Conservation (phyloP, 192 early-diverging fungal species). For the Backusella psychrophila region DNA sequence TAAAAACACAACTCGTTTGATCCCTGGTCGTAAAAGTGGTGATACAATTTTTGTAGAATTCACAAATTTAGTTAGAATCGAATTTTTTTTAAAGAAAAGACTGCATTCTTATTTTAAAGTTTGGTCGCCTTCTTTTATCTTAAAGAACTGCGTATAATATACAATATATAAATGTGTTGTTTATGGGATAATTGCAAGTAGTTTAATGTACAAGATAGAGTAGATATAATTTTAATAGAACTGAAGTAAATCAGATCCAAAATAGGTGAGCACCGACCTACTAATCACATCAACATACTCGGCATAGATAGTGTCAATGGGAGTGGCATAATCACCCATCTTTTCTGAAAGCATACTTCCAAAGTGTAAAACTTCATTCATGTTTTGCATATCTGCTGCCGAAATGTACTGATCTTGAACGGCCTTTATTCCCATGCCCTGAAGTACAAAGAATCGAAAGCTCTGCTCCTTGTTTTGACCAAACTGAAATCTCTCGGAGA, state of each 20-base stretch:
- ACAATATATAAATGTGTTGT: neutral
- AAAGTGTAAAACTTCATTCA: neutral
- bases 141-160: neutral
- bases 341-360: neutral
- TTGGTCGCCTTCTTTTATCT: neutral
- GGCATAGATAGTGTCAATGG: neutral
- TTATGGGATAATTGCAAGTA: neutral
- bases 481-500: neutral
- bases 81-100: neutral
- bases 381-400: neutral
- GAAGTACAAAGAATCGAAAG: neutral
- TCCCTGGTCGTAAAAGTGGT: neutral
- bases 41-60: neutral
- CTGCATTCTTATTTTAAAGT: neutral
- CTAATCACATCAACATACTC: neutral
- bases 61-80: slow-evolving; percentile 1
- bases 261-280: neutral
- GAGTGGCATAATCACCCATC: neutral
- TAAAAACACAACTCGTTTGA: neutral
- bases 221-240: neutral
- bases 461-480: neutral
- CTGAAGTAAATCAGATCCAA: neutral
- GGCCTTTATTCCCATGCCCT: neutral
- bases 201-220: neutral
- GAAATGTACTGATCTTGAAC: neutral